Evolutionary conservation across 1,284 basidiomycete genomes (phyloP), one percentile per base, ranked within the genome.

Genomic region (Abortiporus biennis): DNA sequence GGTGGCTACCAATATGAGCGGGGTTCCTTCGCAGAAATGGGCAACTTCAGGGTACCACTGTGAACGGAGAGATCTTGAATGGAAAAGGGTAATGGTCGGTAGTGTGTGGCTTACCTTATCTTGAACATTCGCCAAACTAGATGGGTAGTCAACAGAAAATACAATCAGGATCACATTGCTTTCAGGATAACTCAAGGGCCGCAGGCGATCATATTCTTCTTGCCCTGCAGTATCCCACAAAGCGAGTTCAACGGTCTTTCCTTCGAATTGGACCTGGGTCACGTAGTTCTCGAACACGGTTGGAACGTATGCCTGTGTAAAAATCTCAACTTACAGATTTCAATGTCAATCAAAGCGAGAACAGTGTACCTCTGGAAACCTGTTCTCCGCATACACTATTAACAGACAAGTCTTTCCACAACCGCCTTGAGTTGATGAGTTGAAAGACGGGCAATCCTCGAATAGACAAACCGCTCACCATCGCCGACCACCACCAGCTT

Each of bases 251-350:
- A 98, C 83, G 36, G 82, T 73, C 66, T 95, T 96, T 43, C 86
- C 83, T 32, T 97, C 92, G 54, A 85, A 88, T 32, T 84, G 75
- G 39, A 96, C 85, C 54, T 88, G 81, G 8, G 94, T 95, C 44
- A 97, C 89, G 57, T 93, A 89, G 76, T 94, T 97, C 66, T 99
- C 95, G 62, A 99, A 99, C 6, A 99, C 94, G 16, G 94, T 99
- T 19, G 95, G 94, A 49, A 98, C 88, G 66, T 98, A 98, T 45
- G 91, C 84, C 92, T 96, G 64, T 23, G 38, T 23, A 23, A 43
- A 31, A 36, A 17, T 16, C 33, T 43, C n/a, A 38, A 20, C 22
- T 25, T n/a, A n/a, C n/a, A n/a, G n/a, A n/a, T n/a, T n/a, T n/a
- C n/a, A n/a, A n/a, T n/a, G n/a, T n/a, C n/a, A n/a, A n/a, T n/a